Evolutionary conservation across 1,139 yeast species (phyloP), one percentile per base, ranked within the genome.

Genomic region (Oligophagozyma castellii): DNA sequence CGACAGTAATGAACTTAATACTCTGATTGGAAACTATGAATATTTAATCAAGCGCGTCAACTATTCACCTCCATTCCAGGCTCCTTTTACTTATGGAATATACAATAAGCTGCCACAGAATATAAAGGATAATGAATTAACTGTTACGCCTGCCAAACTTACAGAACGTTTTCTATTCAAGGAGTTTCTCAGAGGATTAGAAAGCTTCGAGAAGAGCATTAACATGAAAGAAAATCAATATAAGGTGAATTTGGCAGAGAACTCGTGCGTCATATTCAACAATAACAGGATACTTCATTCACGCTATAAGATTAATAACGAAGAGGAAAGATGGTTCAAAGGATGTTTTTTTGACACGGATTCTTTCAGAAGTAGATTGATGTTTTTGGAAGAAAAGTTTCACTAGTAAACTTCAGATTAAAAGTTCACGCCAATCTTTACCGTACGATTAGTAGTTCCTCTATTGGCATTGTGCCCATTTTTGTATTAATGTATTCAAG

Each of bases 21-120:
- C 44, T 22, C 33, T 38, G 25, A 36, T 42, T 11, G 41, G 51
- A 11, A 44, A 43, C 29, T 55, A 43, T 31, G 37, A 58, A 28
- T 59, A 59, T 5, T 48, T 51, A 23, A 67, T 77, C 34, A 66
- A 67, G 37, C 73, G 66, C 29, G 67, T 78, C 20, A 78, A 77
- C 44, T 80, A 79, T 48, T 72, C 92, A 2, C 93, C 93, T 1
- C 92, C 92, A 8, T 80, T 78, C 58, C 93, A 80, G 46, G 92
- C 83, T 0, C 92, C 92, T 0, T 69, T 73, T 36, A 84, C 76
- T 35, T 52, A 56, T 36, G 73, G 73, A 14, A 58, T 67, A 15
- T 56, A 61, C 19, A 53, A 51, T 27, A 53, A 56, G 27, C 40
- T 51, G 14, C 26, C 15, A n/a, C 22, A 27, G 12, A 39, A 43